Conservation (phyloP, 2,329 filamentous ascomycete genomes). For the Fusarium luffae region DNA sequence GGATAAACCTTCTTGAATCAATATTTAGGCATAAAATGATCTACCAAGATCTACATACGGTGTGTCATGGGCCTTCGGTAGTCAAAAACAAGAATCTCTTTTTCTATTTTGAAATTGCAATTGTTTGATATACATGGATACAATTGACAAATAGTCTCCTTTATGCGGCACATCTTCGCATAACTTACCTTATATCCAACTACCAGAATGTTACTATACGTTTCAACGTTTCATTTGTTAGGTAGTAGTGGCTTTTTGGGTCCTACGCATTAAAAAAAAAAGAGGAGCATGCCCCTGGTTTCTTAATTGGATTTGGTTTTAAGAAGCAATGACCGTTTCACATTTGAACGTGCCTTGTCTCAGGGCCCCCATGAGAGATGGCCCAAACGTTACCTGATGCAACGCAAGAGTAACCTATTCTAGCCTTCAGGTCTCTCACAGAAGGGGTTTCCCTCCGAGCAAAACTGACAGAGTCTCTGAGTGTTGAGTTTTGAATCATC, state of each 20-base stretch:
- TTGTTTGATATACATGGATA: conserved; percentile 27
- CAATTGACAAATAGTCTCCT: neutral
- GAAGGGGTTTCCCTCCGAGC: neutral
- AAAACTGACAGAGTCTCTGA: neutral
- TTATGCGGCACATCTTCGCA: conserved; percentile 22
- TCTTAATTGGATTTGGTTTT: conserved; percentile 2
- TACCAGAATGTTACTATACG: conserved; percentile 6
- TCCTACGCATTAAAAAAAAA: conserved; percentile 22
- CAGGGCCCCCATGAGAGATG: conserved; percentile 29
- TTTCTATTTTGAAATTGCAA: conserved; percentile 14
- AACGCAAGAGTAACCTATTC: neutral
- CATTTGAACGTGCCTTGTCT: conserved; percentile 37
- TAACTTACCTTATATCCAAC: neutral
- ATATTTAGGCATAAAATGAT: conserved; percentile 20
- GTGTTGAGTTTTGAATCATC: conserved; percentile 26
- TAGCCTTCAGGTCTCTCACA: neutral
- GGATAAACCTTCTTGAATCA: neutral
- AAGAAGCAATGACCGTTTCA: conserved; percentile 38
- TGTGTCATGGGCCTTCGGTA: neutral
- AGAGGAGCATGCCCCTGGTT: conserved; percentile 12
- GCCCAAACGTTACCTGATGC: conserved; percentile 40
- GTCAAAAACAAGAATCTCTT: neutral
- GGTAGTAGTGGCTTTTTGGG: neutral
- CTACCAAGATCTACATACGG: conserved; percentile 29
- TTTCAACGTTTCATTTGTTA: neutral